A percentile compares a stretch with the other conserved stretches of the same genome.
These are phyloP conservation scores for Telopea speciosissima DNA, from an alignment of 177 flowering plant species.

Conservation along the genomic window DNA sequence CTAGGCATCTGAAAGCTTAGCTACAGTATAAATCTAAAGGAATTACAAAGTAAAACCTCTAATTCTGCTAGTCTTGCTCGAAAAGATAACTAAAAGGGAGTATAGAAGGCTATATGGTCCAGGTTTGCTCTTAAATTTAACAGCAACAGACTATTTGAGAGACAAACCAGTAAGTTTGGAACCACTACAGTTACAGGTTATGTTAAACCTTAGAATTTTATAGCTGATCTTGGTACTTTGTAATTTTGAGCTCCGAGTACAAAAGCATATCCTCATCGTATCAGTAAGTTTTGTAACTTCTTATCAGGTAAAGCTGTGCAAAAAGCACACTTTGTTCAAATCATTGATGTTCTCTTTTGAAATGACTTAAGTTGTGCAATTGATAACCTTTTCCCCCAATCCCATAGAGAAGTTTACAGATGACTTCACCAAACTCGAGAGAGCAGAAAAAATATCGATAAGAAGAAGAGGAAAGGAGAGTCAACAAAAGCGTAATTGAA, in stretches of 20 bases:
- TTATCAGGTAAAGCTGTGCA: not conserved
- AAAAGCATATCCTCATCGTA: not conserved
- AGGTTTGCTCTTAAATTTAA: not conserved
- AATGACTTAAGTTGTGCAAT: not conserved
- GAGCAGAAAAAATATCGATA: not conserved
- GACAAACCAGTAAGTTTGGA: not conserved
- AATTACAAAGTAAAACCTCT: not conserved
- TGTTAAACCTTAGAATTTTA: too few species aligned
- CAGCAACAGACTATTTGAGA: not conserved
- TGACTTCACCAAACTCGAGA: too few species aligned
- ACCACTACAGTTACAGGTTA: not conserved
- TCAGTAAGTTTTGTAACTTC: not conserved
- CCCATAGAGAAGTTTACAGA: not conserved
- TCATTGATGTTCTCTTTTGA: not conserved
- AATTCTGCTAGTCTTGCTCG: not conserved
- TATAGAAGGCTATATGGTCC: not conserved
- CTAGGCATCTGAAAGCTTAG: too few species aligned
- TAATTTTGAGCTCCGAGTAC: not conserved
- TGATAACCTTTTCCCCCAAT: not conserved
- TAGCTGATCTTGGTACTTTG: not conserved
- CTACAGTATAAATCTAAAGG: not conserved
- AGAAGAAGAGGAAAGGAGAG: not conserved
- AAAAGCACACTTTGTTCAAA: not conserved
- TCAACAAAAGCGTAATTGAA: not conserved
- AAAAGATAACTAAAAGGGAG: not conserved